These are phyloP conservation scores for Aspergillus hortae DNA, from an alignment of 2,329 filamentous ascomycete genomes.

Conservation along the genomic window DNA sequence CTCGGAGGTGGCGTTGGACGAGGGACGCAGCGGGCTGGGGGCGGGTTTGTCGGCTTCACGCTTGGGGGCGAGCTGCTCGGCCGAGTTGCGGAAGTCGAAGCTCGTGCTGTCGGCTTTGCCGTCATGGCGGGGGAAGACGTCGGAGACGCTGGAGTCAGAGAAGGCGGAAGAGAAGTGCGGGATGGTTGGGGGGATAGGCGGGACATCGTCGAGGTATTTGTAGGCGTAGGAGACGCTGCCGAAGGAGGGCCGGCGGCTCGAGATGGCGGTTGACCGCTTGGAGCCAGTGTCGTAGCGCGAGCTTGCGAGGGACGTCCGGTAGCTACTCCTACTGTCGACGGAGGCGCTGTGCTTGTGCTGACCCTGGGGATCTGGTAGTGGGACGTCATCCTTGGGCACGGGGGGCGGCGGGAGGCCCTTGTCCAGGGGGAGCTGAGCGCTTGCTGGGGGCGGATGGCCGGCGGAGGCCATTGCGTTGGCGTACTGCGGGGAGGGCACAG, in stretches of 20 bases:
- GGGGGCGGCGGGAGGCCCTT: slow-evolving; percentile 13
- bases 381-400: slow-evolving; percentile 6
- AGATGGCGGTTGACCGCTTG: slow-evolving; percentile 29
- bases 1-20: slow-evolving; percentile 18
- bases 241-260: slow-evolving; percentile 29
- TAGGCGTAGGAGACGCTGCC: slow-evolving; percentile 28
- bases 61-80: slow-evolving; percentile 2
- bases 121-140: slow-evolving; percentile 17
- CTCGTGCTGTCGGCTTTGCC: slow-evolving; percentile 22
- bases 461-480: slow-evolving; percentile 3
- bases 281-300: slow-evolving; percentile 29
- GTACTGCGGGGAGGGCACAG: slow-evolving; percentile 15
- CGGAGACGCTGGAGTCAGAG: slow-evolving; percentile 23
- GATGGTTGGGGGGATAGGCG: slow-evolving; percentile 28
- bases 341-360: slow-evolving; percentile 24
- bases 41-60: slow-evolving; percentile 7
- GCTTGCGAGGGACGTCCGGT: slow-evolving; percentile 39
- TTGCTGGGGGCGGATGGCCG: slow-evolving; percentile 4
- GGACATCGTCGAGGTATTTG: slow-evolving; percentile 29
- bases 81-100: slow-evolving; percentile 28
- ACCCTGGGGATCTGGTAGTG: slow-evolving; percentile 5
- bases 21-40: slow-evolving; percentile 13
- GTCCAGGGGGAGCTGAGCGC: slow-evolving; percentile 9
- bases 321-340: slow-evolving; percentile 36
- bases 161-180: slow-evolving; percentile 14